These are phyloP conservation scores for sweet orange (Citrus sinensis) DNA, from an alignment of 345 rosid species.

Conservation along the genomic window DVS_A1.0 CM039161.1:22988001-22988500, in stretches of 20 bases:
- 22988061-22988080: background rate
- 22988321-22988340: conserved; percentile 31
- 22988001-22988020: background rate
- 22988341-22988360: background rate
- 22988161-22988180: background rate
- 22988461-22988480: conserved; percentile 22
- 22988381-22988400: conserved; percentile 12
- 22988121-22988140: background rate
- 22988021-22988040: background rate
- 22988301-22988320: conserved; percentile 19
- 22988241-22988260: conserved; percentile 20
- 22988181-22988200: background rate
- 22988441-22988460: conserved; percentile 19
- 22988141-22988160: background rate
- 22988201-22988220: background rate
- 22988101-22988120: conserved; percentile 27
- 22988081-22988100: conserved; percentile 26
- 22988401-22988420: background rate
- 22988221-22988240: conserved; percentile 31
- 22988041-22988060: background rate
- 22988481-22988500: conserved; percentile 20
- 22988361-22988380: background rate
- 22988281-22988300: conserved; percentile 30
- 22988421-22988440: background rate
- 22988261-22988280: conserved; percentile 24